Evolutionary conservation across 2,329 filamentous ascomycete genomes (phyloP), one percentile per base, ranked within the genome.

Genomic region (Ceratocystis papillata): DNA sequence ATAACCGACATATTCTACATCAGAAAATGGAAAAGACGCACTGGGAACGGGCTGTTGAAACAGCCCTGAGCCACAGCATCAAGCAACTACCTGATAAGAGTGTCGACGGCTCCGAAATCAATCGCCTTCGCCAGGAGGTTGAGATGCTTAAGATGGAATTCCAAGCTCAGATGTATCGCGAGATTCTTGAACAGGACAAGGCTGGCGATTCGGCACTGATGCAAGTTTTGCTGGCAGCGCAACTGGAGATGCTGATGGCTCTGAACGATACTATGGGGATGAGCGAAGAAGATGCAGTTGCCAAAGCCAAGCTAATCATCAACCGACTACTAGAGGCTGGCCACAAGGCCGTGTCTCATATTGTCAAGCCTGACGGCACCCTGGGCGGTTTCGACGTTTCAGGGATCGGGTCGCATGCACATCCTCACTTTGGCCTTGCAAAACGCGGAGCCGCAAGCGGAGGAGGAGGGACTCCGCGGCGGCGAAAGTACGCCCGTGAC

Each of bases 31-130:
- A 88, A 59, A 90, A 87, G 74, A 85, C 81, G 60, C 89, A 87
- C 69, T 99, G 94, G 94, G 90, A 96, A 69, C 86, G 90, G 63
- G 83, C 86, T 59, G 81, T 99, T 68, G 92, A 96, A 72, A 90
- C 90, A 1, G 94, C 94, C 3, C 81, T 97, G 44, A 87, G 92
- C 68, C 90, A 95, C 73, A 90, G 90, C 71, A 78, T 96, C 67
- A 83, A 85, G 68, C 91, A 95, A 71, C 81, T 99, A 44, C 82
- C 83, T 65, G 82, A 87, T 45, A 82, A 86, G n/a, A 89, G 83
- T n/a, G 75, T 46, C 4, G 60, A 60, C 10, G 62, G 60, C 30
- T 41, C 81, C 79, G 65, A 68, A 5, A 79, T 80, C 15, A 79
- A 80, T 10, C 86, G 90, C 69, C 77, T 99, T 69, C 84, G 83